Percentiles rank a stretch among this genome's conserved stretches.
These are phyloP conservation scores for Solanum clarkiae DNA, from an alignment of 257 asterid species.

Conservation along the genomic window DNA sequence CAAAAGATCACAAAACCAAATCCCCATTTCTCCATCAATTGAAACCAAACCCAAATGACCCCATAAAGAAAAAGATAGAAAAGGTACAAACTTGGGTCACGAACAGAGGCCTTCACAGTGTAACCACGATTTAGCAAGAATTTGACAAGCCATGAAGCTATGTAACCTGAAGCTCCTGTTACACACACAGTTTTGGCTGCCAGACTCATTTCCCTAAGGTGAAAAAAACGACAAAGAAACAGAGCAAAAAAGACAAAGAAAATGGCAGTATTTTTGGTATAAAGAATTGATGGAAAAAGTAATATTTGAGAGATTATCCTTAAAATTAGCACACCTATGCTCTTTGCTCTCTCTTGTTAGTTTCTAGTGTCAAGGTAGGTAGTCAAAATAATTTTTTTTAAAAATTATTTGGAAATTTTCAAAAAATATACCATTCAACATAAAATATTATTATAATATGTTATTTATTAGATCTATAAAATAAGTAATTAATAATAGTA, in stretches of 20 bases:
- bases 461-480: too few relatives aligned
- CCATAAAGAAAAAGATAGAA: background rate
- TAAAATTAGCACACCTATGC: background rate
- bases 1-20: background rate
- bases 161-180: conserved; percentile 61
- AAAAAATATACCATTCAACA: background rate
- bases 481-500: too few relatives aligned
- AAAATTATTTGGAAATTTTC: too few relatives aligned
- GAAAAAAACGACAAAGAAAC: background rate
- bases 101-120: conserved; percentile 50
- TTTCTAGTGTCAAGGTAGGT: background rate
- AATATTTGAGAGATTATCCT: background rate
- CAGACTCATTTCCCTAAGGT: background rate
- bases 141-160: conserved; percentile 65
- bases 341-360: background rate
- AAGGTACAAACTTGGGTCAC: conserved; percentile 19
- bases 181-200: conserved; percentile 41
- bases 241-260: background rate
- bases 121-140: conserved; percentile 52
- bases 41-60: background rate
- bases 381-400: background rate
- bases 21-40: background rate
- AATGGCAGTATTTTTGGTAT: background rate
- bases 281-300: background rate
- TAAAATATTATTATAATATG: background rate